These are phyloP conservation scores for Exophiala sideris DNA, from an alignment of 2,329 filamentous ascomycete genomes.

Conservation along the genomic window DNA sequence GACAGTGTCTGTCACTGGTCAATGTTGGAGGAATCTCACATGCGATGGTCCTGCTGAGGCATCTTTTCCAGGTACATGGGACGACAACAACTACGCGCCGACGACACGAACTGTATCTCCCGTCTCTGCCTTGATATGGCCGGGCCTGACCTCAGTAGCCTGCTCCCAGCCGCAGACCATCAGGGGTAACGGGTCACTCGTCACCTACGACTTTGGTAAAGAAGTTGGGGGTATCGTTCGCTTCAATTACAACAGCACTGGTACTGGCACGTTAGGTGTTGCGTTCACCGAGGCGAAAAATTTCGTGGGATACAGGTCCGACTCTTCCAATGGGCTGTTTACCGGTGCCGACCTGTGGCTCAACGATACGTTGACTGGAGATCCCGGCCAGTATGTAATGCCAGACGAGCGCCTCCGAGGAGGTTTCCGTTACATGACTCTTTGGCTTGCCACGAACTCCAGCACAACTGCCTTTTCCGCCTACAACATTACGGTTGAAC, in stretches of 20 bases:
- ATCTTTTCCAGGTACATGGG: conserved; percentile 58
- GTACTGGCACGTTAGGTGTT: conserved; percentile 41
- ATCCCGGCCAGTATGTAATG: conserved; percentile 38
- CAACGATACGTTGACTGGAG: conserved; percentile 36
- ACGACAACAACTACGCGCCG: conserved; percentile 29
- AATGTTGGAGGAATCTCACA: conserved; percentile 55
- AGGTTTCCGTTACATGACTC: conserved; percentile 45
- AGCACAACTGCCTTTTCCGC: conserved; percentile 36
- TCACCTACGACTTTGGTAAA: conserved; percentile 58
- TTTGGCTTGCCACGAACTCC: conserved; percentile 36
- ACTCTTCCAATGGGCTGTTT: conserved; percentile 47
- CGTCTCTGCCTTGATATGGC: conserved; percentile 40
- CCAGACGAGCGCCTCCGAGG: conserved; percentile 40
- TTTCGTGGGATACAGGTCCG: conserved; percentile 48
- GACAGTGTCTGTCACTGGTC: not conserved
- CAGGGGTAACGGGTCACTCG: conserved; percentile 48
- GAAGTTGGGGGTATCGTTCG: conserved; percentile 57
- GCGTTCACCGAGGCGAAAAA: conserved; percentile 50
- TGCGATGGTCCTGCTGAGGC: conserved; percentile 51
- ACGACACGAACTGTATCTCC: conserved; percentile 49
- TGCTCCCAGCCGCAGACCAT: conserved; percentile 35
- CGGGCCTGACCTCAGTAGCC: conserved; percentile 33
- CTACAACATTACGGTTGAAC: conserved; percentile 41
- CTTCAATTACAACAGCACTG: conserved; percentile 47
- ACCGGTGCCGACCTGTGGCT: conserved; percentile 44